Base-by-base conservation (phyloP, 176 grass and related monocot species). In the Oryza officinalis region DNA sequence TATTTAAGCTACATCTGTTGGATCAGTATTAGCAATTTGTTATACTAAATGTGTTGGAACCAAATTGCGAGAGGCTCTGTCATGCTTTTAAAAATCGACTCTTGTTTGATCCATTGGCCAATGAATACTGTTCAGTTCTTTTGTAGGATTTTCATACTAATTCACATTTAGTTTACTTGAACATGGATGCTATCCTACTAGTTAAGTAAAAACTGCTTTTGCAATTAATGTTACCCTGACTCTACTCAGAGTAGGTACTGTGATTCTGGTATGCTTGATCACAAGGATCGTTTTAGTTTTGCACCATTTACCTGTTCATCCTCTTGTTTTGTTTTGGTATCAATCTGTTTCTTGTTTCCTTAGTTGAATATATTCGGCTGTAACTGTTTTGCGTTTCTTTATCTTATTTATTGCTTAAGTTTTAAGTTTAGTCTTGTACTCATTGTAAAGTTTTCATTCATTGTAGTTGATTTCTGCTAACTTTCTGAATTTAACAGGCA, bases 141-240 rank as follows among this genome's bases (percentile, higher is more conserved):
- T 59, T 71, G 8, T 15, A 71, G 70, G 31, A 54, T 27, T 59
- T 66, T 33, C 6, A n/a, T 71, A 9, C n/a, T 59, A 6, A 27
- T 81, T 17, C 23, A 81, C 69, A 33, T 60, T 71, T 57, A 81
- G 13, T 71, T 81, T 71, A 54, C 59, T 60, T 71, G 79, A 81
- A 81, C 45, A n/a, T 71, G 37, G 67, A 10, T 20, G 38, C 54
- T 30, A 60, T 71, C 35, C 67, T 81, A 69, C 32, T 28, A 41
- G 30, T 70, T 57, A 43, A 27, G 17, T 33, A 43, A 11, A 59
- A 52, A 59, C 10, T 14, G 64, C 14, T 60, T 80, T 33, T 52
- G 10, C 20, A 23, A 67, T 41, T 35, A 80, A 80, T 26, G 12
- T 49, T 32, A 20, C 20, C n/a, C 28, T n/a, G 66, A 27, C 13